A percentile compares a stretch with the other conserved stretches of the same genome.
These are phyloP conservation scores for Metschnikowia koreensis DNA, from an alignment of 805 yeast species.

Conservation along the genomic window DNA sequence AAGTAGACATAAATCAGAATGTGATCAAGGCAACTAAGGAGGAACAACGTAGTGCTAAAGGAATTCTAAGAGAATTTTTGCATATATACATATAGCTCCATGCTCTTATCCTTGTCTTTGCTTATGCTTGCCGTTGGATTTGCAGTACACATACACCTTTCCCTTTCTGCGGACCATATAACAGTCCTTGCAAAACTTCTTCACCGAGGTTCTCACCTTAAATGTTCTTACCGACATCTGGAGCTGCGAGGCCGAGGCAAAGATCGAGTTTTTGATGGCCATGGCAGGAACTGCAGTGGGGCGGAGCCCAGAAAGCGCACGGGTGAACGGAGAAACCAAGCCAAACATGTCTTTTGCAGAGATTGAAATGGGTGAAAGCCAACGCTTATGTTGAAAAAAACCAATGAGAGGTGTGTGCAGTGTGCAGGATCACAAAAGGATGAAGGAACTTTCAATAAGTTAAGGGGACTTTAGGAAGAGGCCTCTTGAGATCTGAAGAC, in stretches of 20 bases:
- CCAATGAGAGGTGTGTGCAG: background rate
- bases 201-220: conserved; percentile 89
- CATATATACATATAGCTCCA: too few species aligned
- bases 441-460: too few species aligned
- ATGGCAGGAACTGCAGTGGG: conserved; percentile 7
- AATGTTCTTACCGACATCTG: conserved; percentile 52
- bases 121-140: conserved; percentile 68
- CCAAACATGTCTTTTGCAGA: conserved; percentile 13
- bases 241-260: conserved; percentile 13
- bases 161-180: conserved; percentile 92
- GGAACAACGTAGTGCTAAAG: too few species aligned
- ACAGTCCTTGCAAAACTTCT: conserved; percentile 90
- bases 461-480: too few species aligned
- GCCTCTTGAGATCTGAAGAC: too few species aligned
- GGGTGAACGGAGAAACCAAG: conserved; percentile 15
- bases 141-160: conserved; percentile 88
- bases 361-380: background rate
- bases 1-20: too few species aligned
- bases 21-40: too few species aligned
- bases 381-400: background rate
- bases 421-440: background rate
- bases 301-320: conserved; percentile 17
- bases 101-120: conserved; percentile 20
- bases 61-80: too few species aligned
- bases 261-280: conserved; percentile 12